phyloP scores from a whole-genome alignment of 225 moss, liverwort and hornwort species.

The Ulota crispa region DNA sequence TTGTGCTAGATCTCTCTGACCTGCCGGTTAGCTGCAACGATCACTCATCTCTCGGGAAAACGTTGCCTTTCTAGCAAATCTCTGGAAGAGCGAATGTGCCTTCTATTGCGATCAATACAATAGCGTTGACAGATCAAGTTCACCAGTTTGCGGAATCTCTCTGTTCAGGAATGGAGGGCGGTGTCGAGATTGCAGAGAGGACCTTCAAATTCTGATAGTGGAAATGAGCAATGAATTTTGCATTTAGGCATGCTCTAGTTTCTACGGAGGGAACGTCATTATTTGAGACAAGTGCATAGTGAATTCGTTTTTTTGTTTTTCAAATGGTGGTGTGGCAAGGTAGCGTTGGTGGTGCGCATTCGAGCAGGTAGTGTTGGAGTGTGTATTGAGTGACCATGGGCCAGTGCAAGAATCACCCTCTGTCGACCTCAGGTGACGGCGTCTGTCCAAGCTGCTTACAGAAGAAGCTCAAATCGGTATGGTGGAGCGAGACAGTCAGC shows the following conservation, averaged over 20 bases:
- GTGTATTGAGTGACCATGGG: constrained; percentile 5
- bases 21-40: not conserved
- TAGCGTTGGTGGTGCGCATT: not conserved
- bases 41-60: too few relatives aligned
- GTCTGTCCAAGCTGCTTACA: constrained; percentile 44
- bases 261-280: too few relatives aligned
- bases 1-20: not conserved
- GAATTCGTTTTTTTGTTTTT: not conserved
- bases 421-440: not conserved
- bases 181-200: too few relatives aligned
- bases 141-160: not conserved
- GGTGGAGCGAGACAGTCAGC: constrained; percentile 20
- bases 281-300: not conserved
- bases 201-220: too few relatives aligned
- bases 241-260: too few relatives aligned
- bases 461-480: constrained; percentile 38
- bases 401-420: constrained; percentile 41
- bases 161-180: not conserved
- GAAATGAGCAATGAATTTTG: too few relatives aligned
- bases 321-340: constrained; percentile 34
- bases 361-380: not conserved
- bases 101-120: not conserved
- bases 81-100: not conserved
- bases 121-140: not conserved
- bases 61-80: not conserved